These are phyloP conservation scores for Tetragonia tetragonoides DNA, from an alignment of 148 eudicot genomes.

Conservation along the genomic window DNA sequence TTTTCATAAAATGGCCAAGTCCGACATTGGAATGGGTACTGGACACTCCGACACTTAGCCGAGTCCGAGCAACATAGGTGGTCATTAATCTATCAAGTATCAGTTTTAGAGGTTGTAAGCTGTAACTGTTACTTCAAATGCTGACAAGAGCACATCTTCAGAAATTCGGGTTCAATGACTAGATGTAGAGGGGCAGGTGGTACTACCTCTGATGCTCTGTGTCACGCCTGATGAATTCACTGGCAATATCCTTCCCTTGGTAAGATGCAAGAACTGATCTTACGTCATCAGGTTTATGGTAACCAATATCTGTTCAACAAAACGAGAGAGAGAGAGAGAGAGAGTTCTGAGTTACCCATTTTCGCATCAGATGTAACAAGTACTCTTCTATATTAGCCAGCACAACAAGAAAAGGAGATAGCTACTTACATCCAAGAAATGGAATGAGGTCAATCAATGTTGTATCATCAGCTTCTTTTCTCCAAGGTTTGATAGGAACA, in stretches of 20 bases:
- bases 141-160: too few species aligned
- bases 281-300: slow-evolving; percentile 53
- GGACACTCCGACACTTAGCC: too few species aligned
- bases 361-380: not conserved
- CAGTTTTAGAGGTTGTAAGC: too few species aligned
- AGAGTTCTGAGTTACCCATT: not conserved
- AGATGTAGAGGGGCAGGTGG: not conserved
- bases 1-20: too few species aligned
- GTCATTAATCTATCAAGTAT: too few species aligned
- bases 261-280: slow-evolving; percentile 62
- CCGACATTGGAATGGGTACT: too few species aligned
- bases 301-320: slow-evolving; percentile 54
- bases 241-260: slow-evolving; percentile 64
- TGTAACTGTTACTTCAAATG: too few species aligned
- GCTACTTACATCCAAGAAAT: slow-evolving; percentile 66
- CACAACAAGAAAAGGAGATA: not conserved
- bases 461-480: slow-evolving; percentile 64
- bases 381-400: not conserved
- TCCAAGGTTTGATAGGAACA: slow-evolving; percentile 66
- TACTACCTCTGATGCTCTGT: slow-evolving; percentile 54
- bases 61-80: too few species aligned
- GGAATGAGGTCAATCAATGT: slow-evolving; percentile 73
- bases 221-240: slow-evolving; percentile 71
- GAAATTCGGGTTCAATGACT: too few species aligned
- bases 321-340: not conserved